Evolutionary conservation across 352 stramenopile species (phyloP).

Genomic region (Phytophthora fragariae): DNA sequence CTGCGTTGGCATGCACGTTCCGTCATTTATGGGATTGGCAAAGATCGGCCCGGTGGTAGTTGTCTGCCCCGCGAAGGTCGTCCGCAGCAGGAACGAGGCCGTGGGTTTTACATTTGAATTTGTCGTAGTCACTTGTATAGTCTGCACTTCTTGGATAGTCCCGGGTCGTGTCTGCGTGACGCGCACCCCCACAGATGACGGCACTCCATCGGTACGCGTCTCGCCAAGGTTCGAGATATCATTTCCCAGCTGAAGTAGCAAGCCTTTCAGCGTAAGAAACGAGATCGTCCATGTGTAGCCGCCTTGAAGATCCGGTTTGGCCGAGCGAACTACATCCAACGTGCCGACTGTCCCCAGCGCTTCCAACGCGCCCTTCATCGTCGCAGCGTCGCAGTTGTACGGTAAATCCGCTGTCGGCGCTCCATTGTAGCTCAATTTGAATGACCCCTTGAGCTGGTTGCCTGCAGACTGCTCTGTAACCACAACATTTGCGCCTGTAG

Average conservation of each 20-base stretch:
- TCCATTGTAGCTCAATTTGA: conserved; percentile 61
- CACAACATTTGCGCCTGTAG: conserved; percentile 40
- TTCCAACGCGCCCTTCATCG: conserved; percentile 75
- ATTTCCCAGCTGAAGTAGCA: conserved; percentile 43
- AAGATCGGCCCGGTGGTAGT: conserved; percentile 86
- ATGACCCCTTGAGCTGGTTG: conserved; percentile 77
- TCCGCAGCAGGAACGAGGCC: conserved; percentile 58
- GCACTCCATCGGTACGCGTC: conserved; percentile 49
- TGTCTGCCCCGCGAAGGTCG: conserved; percentile 52
- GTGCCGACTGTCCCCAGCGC: conserved; percentile 55
- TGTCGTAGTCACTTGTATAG: conserved; percentile 67
- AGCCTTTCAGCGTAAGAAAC: conserved; percentile 84
- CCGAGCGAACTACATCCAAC: conserved; percentile 68
- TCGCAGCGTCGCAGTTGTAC: conserved; percentile 72
- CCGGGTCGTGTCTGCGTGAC: conserved; percentile 54
- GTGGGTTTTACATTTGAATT: conserved; percentile 38
- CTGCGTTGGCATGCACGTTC: conserved; percentile 67
- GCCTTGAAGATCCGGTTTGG: conserved; percentile 75
- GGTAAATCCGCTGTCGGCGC: conserved; percentile 76
- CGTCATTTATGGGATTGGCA: conserved; percentile 70
- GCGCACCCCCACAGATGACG: conserved; percentile 54
- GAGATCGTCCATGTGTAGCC: conserved; percentile 96
- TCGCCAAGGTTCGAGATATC: conserved; percentile 53
- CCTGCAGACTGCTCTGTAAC: conserved; percentile 50
- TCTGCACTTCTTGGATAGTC: conserved; percentile 73